Conservation (phyloP, 108 stramenopile genomes). For the Cyclotella kingstonii region DNA sequence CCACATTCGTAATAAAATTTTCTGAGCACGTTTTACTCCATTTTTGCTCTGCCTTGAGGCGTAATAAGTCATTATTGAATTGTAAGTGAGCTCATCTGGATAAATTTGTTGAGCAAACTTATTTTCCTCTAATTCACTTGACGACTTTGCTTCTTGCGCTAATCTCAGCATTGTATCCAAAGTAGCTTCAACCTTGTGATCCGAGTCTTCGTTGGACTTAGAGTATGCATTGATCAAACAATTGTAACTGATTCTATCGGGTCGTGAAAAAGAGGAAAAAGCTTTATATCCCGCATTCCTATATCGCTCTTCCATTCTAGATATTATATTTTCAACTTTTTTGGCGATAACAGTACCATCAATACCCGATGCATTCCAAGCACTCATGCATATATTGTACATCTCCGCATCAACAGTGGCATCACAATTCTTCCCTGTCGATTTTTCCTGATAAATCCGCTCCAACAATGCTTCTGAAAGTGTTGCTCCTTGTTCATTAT, state of each 20-base stretch:
- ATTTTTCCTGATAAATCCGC: constrained; percentile 15
- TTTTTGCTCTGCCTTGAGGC: constrained; percentile 14
- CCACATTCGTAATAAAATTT: constrained; percentile 38
- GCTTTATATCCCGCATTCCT: neutral
- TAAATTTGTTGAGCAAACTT: constrained; percentile 3
- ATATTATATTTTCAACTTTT: constrained; percentile 20
- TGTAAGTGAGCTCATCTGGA: constrained; percentile 38
- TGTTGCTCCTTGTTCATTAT: constrained; percentile 28
- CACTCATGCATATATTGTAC: constrained; percentile 43
- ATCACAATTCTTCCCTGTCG: constrained; percentile 1
- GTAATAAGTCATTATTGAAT: constrained; percentile 36
- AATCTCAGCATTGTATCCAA: constrained; percentile 27
- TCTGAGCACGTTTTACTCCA: constrained; percentile 32
- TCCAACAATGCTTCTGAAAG: constrained; percentile 29
- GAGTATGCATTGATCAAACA: constrained; percentile 31
- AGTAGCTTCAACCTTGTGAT: constrained; percentile 17
- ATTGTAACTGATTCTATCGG: constrained; percentile 38
- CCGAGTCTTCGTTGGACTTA: constrained; percentile 31
- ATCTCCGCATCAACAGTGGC: constrained; percentile 25
- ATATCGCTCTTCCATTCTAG: constrained; percentile 36
- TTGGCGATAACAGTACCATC: constrained; percentile 18
- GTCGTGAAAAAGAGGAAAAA: constrained; percentile 5
- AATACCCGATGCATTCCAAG: constrained; percentile 28
- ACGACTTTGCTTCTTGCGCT: constrained; percentile 5
- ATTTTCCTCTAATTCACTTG: neutral